Conservation (phyloP, 208 protist species). For the Crithidia sp. region DNA sequence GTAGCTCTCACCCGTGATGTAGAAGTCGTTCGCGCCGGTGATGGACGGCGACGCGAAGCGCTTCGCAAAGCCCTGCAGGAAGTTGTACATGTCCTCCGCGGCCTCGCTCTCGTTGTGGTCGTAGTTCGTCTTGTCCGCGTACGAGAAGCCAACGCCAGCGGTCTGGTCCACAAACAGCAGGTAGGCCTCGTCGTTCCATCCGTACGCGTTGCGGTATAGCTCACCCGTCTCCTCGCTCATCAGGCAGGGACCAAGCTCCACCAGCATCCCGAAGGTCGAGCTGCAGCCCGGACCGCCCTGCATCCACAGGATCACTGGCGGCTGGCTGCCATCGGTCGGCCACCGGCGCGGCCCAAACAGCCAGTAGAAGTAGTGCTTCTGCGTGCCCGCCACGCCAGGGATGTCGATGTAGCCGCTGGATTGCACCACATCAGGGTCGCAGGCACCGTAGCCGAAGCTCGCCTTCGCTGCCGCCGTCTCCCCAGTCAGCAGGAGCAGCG, state of each 20-base stretch:
- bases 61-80: constrained; percentile 77
- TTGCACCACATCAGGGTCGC: constrained; percentile 59
- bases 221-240: constrained; percentile 54
- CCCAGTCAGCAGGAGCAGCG: neutral
- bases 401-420: constrained; percentile 83
- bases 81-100: constrained; percentile 89
- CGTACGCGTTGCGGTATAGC: constrained; percentile 67
- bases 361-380: constrained; percentile 93
- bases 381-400: constrained; percentile 37
- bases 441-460: constrained; percentile 38
- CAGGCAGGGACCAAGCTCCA: constrained; percentile 84
- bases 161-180: constrained; percentile 94
- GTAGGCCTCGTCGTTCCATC: constrained; percentile 87
- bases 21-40: constrained; percentile 77
- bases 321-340: constrained; percentile 38
- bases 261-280: constrained; percentile 61
- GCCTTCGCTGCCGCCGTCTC: neutral
- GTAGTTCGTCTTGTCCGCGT: constrained; percentile 54
- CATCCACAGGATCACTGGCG: constrained; percentile 90
- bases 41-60: constrained; percentile 48
- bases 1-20: constrained; percentile 86
- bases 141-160: constrained; percentile 89
- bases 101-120: constrained; percentile 74
- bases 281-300: constrained; percentile 94
- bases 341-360: constrained; percentile 66